phyloP scores from a whole-genome alignment of 2,329 filamentous ascomycete species.

The Endoconidiophora laricicola region DNA sequence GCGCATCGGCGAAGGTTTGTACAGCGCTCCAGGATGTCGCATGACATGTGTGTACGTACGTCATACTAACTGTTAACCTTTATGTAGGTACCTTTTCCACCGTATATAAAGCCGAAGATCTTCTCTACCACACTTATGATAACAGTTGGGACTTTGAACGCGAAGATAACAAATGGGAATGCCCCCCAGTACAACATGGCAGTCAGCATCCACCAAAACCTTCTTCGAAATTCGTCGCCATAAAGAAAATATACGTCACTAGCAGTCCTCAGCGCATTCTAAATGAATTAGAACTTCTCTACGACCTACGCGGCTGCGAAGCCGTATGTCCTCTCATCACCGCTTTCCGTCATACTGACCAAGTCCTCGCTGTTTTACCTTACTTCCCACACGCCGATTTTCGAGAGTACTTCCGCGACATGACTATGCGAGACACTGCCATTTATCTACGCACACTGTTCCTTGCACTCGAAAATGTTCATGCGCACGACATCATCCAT shows the following conservation, averaged over 20 bases:
- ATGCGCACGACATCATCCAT: conserved; percentile 72
- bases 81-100: conserved; percentile 90
- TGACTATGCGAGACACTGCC: conserved; percentile 71
- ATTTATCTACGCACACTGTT: conserved; percentile 84
- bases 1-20: conserved; percentile 80
- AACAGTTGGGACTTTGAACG: conserved; percentile 75
- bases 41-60: conserved; percentile 7
- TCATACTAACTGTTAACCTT: conserved; percentile 12
- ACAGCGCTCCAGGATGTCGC: background rate
- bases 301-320: conserved; percentile 66
- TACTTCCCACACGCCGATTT: conserved; percentile 96
- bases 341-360: conserved; percentile 85
- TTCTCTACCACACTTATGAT: conserved; percentile 65
- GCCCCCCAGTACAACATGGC: conserved; percentile 38
- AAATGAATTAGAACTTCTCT: conserved; percentile 86
- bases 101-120: conserved; percentile 94
- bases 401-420: conserved; percentile 79
- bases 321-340: conserved; percentile 93
- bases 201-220: conserved; percentile 13
- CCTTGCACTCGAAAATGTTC: conserved; percentile 67
- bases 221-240: conserved; percentile 60
- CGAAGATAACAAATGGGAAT: conserved; percentile 49
- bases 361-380: conserved; percentile 85
- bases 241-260: conserved; percentile 99
- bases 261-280: conserved; percentile 85